phyloP scores from a whole-genome alignment of 1,139 yeast genomes.

The Zhuliangozyma blackwelliae region DNA sequence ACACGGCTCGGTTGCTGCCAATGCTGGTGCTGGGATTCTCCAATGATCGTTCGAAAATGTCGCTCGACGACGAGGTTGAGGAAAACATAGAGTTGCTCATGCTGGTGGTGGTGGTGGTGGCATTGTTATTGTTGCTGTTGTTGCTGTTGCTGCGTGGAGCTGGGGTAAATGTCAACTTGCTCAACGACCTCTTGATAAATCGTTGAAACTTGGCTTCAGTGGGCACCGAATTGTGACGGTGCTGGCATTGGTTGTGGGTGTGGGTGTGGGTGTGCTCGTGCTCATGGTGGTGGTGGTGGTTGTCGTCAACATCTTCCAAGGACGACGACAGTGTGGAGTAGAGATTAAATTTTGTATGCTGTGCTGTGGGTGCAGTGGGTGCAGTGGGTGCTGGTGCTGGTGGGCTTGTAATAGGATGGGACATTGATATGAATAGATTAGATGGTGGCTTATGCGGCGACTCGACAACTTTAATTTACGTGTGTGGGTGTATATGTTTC shows the following conservation, averaged over 20 bases:
- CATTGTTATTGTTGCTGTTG: too few relatives aligned
- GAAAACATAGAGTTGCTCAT: constrained; percentile 6
- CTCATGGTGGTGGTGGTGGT: too few relatives aligned
- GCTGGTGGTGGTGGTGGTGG: constrained; percentile 1
- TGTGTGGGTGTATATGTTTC: too few relatives aligned
- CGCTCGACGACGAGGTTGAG: constrained; percentile 7
- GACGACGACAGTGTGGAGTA: constrained; percentile 9
- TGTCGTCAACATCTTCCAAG: constrained; percentile 1
- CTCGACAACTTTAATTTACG: too few relatives aligned
- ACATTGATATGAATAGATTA: too few relatives aligned
- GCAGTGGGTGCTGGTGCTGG: too few relatives aligned
- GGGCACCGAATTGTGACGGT: too few relatives aligned
- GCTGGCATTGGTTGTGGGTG: too few relatives aligned
- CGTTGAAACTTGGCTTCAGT: constrained; percentile 7
- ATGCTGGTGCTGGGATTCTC: constrained; percentile 2
- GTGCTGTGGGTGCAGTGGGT: neutral
- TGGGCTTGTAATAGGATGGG: too few relatives aligned
- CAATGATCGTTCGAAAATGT: constrained; percentile 13
- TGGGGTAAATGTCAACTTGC: constrained; percentile 9
- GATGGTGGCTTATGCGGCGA: too few relatives aligned
- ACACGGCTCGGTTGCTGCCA: neutral
- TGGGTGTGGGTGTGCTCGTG: too few relatives aligned
- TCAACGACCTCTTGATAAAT: constrained; percentile 8
- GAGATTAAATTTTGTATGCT: constrained; percentile 5
- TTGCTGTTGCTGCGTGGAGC: neutral